Conservation (phyloP, 129 eudicot species). For the Scalesia atractyloides region DNA sequence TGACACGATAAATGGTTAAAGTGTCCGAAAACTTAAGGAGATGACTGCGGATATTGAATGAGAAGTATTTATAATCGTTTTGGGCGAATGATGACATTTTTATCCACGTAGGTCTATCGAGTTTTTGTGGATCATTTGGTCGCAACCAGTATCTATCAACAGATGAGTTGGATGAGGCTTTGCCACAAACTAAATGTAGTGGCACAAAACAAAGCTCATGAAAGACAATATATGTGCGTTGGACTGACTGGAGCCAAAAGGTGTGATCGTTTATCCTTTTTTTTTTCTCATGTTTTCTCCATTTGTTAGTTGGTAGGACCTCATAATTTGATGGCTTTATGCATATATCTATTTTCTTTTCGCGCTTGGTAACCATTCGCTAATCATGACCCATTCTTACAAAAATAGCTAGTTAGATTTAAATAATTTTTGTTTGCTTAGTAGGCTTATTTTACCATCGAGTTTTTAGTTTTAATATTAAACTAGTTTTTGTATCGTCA, state of each 20-base stretch:
- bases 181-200: conserved; percentile 33
- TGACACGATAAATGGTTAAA: conserved; percentile 12
- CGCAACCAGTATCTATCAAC: background rate
- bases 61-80: conserved; percentile 11
- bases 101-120: conserved; percentile 31
- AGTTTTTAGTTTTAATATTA: too few species aligned
- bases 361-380: too few species aligned
- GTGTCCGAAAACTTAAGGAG: background rate
- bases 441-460: too few species aligned
- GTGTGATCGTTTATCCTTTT: background rate
- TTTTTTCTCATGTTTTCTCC: background rate
- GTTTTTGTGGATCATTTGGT: conserved; percentile 31
- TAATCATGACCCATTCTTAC: too few species aligned
- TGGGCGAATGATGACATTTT: conserved; percentile 7
- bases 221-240: conserved; percentile 24
- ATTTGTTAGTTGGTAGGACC: too few species aligned
- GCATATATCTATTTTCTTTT: too few species aligned
- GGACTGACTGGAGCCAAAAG: background rate
- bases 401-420: too few species aligned
- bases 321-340: too few species aligned
- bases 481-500: too few species aligned
- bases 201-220: conserved; percentile 21
- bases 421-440: too few species aligned
- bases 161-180: conserved; percentile 31
- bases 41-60: conserved; percentile 3